Evolutionary conservation across 2,329 filamentous ascomycete genomes (phyloP), one percentile per base, ranked within the genome.

Genomic region (Aspergillus proliferans): DNA sequence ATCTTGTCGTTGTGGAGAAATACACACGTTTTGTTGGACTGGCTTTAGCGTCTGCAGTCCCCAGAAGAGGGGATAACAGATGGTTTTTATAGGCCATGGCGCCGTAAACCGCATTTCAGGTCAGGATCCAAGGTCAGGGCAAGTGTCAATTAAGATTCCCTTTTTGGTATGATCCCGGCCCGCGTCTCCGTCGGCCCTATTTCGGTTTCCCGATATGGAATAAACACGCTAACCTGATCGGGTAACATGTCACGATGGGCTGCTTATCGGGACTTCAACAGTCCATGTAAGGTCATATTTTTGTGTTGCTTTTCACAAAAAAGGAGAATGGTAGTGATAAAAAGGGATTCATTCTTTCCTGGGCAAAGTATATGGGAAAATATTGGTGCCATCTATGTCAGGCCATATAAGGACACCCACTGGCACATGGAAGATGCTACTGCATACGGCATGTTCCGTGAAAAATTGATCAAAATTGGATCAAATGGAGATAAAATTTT

Each of bases 171-270:
- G 34, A 22, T 21, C 47, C 47, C 52, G 47, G 50, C 39, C 36
- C 42, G 48, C 34, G 40, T 33, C 44, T 40, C 33, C 34, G 36
- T 47, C 41, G 33, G 33, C 22, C 33, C 14, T 39, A 33, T 28
- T 26, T 43, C 18, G 34, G 18, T 62, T 62, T 8, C 61, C 60
- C 21, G 18, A 57, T 55, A 15, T 24, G 52, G 55, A 52, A 8
- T 1, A 2, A 4, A 6, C 2, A n/a, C 41, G 43, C 54, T 62
- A 58, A 18, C 54, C 52, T 0, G 1, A 54, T 45, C 2, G 1
- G 49, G 61, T 1, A 62, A 59, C 50, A 61, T 61, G 47, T 48
- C 41, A 52, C 59, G 59, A 53, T 2, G 3, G 33, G 14, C 45
- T 44, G 44, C 48, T 47, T 52, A 52, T 52, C 33, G 38, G 19